Conservation (phyloP, 2,329 filamentous ascomycete species). For the Sporothrix brasiliensis region DNA sequence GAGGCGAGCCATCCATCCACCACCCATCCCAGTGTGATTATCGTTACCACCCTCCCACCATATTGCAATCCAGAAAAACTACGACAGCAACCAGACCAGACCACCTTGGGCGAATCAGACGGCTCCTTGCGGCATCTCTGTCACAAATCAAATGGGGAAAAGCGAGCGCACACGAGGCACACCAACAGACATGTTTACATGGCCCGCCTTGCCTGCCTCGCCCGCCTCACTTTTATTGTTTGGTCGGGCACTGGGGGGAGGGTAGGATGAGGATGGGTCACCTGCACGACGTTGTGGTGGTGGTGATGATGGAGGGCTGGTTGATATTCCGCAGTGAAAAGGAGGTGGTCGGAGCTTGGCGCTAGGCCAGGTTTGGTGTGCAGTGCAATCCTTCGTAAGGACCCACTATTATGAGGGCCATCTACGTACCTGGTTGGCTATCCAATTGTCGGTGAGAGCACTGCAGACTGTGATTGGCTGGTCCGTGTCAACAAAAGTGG, state of each 20-base stretch:
- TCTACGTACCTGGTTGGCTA: background rate
- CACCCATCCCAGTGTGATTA: background rate
- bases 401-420: background rate
- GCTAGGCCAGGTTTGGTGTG: slow-evolving; percentile 8
- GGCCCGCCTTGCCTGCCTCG: slow-evolving; percentile 18
- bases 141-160: no score
- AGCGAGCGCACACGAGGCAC: no score
- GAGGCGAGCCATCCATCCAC: slow-evolving; percentile 19
- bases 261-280: background rate
- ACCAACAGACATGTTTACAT: slow-evolving; percentile 4
- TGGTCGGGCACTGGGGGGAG: background rate
- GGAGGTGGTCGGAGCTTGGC: slow-evolving; percentile 23
- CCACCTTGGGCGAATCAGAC: background rate
- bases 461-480: slow-evolving; percentile 13
- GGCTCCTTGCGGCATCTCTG: background rate
- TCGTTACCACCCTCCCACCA: background rate
- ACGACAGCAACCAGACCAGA: no score
- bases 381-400: background rate
- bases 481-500: slow-evolving; percentile 18
- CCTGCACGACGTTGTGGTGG: background rate
- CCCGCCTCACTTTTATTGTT: background rate
- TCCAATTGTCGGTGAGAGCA: slow-evolving; percentile 18
- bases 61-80: background rate
- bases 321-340: background rate
- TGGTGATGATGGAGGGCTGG: background rate